Evolutionary conservation across 2,329 filamentous ascomycete genomes (phyloP).

Genomic region (Trichoderma pleuroti): DNA sequence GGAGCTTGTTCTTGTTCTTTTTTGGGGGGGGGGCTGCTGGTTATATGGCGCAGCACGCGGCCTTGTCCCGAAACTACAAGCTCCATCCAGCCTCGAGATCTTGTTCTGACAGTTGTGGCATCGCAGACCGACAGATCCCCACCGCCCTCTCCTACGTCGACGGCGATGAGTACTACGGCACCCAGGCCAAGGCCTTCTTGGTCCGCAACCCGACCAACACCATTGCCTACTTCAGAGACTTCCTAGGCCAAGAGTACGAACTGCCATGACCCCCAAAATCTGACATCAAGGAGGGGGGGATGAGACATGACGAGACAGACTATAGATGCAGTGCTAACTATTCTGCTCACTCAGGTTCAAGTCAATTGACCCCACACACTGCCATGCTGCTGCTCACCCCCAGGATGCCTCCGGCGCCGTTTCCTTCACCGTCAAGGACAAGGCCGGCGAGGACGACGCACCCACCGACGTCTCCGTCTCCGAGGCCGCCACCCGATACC

Average conservation of each 20-base stretch:
- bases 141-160: slow-evolving; percentile 91
- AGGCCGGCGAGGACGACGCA: slow-evolving; percentile 53
- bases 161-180: slow-evolving; percentile 94
- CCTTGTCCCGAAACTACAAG: neutral
- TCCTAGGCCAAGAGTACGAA: slow-evolving; percentile 84
- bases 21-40: neutral
- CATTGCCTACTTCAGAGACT: slow-evolving; percentile 93
- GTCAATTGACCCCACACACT: slow-evolving; percentile 92
- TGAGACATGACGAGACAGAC: neutral
- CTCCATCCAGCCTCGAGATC: neutral
- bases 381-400: slow-evolving; percentile 89
- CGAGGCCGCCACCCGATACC: slow-evolving; percentile 79
- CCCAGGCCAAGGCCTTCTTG: slow-evolving; percentile 90
- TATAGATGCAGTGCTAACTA: neutral
- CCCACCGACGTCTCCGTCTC: slow-evolving; percentile 69
- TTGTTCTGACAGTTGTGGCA: slow-evolving; percentile 12
- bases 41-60: neutral
- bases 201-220: slow-evolving; percentile 92
- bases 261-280: neutral
- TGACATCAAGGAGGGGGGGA: neutral
- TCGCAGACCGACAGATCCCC: slow-evolving; percentile 88
- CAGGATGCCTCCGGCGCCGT: slow-evolving; percentile 68
- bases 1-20: neutral
- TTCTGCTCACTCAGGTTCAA: slow-evolving; percentile 63
- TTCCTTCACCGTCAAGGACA: slow-evolving; percentile 81